phyloP scores from a whole-genome alignment of 2,329 filamentous ascomycete genomes.

The Plectosphaerella sp. region DNA sequence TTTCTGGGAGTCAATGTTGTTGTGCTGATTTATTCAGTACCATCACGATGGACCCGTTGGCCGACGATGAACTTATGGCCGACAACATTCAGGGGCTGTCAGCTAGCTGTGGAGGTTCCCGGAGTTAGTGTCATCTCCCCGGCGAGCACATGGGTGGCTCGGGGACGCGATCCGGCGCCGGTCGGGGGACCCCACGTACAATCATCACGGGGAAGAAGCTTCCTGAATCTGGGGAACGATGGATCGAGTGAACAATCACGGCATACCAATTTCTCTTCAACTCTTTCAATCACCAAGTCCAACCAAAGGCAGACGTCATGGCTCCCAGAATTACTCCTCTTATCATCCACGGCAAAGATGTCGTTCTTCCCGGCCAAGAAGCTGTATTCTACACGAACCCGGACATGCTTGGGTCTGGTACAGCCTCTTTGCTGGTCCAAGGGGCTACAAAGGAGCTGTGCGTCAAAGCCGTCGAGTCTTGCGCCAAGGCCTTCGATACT shows the following conservation, averaged over 20 bases:
- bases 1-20: too few species aligned
- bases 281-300: too few species aligned
- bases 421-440: neutral
- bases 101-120: neutral
- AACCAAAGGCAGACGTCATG: neutral
- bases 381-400: conserved; percentile 1
- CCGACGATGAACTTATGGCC: too few species aligned
- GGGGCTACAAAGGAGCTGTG: conserved; percentile 3
- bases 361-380: neutral
- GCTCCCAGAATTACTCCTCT: neutral
- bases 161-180: too few species aligned
- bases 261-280: too few species aligned
- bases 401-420: neutral
- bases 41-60: too few species aligned
- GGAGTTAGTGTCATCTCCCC: neutral
- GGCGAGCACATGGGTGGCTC: neutral
- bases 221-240: too few species aligned
- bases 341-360: conserved; percentile 7
- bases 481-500: neutral
- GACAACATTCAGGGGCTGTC: too few species aligned
- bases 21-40: too few species aligned
- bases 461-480: conserved; percentile 1
- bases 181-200: too few species aligned
- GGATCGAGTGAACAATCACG: too few species aligned
- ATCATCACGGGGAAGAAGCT: too few species aligned